phyloP scores from a whole-genome alignment of 2,329 filamentous ascomycete genomes.

The Ophiostoma tasmaniense region DNA sequence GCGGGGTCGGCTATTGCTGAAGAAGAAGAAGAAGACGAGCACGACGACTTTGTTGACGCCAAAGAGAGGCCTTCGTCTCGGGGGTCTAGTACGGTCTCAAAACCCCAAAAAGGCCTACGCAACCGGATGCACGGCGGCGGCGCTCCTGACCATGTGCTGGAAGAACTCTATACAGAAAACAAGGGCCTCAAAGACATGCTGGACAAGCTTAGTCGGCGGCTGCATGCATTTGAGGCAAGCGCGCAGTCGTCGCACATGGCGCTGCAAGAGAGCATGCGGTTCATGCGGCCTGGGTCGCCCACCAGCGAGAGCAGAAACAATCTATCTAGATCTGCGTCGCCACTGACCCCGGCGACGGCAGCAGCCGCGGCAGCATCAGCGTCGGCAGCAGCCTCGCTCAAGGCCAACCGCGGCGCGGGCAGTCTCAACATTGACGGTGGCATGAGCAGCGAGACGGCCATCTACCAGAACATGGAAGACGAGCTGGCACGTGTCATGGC shows the following conservation, averaged over 20 bases:
- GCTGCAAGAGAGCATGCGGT: constrained; percentile 71
- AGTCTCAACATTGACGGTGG: neutral
- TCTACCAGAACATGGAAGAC: constrained; percentile 49
- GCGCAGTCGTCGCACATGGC: constrained; percentile 81
- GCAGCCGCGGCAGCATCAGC: constrained; percentile 5
- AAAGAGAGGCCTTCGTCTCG: constrained; percentile 40
- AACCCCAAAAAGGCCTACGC: neutral
- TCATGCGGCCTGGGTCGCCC: constrained; percentile 52
- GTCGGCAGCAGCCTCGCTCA: constrained; percentile 8
- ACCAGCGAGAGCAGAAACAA: constrained; percentile 18
- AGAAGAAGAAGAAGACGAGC: constrained; percentile 25
- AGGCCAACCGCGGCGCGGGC: constrained; percentile 12
- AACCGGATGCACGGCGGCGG: constrained; percentile 24
- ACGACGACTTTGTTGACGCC: constrained; percentile 83
- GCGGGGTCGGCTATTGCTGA: neutral
- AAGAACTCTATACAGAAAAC: constrained; percentile 87
- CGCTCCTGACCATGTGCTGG: constrained; percentile 53
- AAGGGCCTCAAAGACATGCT: constrained; percentile 74
- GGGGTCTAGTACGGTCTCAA: neutral
- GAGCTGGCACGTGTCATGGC: constrained; percentile 49
- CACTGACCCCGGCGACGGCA: constrained; percentile 11
- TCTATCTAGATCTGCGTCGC: constrained; percentile 8
- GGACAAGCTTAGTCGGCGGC: constrained; percentile 74
- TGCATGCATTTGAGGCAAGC: constrained; percentile 90
- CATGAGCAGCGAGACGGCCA: neutral